phyloP scores from a whole-genome alignment of 768 basidiomycete genomes.

The Mycena rosella region DNA sequence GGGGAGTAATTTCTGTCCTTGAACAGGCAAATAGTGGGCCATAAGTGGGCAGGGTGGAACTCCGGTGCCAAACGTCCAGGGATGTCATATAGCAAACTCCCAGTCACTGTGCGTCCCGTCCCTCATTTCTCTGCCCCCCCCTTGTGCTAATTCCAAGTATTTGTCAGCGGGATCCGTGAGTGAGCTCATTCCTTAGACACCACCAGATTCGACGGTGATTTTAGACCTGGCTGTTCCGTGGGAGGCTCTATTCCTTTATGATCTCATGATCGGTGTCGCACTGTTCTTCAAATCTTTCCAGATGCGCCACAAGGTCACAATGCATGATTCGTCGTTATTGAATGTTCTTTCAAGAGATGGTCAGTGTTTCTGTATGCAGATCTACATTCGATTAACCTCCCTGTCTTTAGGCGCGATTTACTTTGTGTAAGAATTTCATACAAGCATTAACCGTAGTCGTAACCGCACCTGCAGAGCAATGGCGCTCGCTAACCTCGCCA shows the following conservation, averaged over 20 bases:
- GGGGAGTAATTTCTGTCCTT: background rate
- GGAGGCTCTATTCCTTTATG: constrained; percentile 28
- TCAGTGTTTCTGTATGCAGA: background rate
- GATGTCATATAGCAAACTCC: constrained; percentile 29
- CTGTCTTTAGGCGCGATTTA: constrained; percentile 16
- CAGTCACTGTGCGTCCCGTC: background rate
- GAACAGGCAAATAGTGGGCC: constrained; percentile 13
- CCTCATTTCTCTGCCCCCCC: background rate
- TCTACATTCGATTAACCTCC: background rate
- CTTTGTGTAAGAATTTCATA: constrained; percentile 12
- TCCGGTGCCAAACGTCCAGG: constrained; percentile 8
- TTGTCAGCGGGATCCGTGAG: constrained; percentile 14
- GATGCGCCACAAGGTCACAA: background rate
- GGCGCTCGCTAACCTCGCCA: constrained; percentile 18
- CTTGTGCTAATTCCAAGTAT: background rate
- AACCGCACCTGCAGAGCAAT: constrained; percentile 4
- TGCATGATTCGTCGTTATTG: constrained; percentile 5
- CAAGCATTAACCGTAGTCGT: background rate
- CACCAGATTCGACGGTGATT: background rate
- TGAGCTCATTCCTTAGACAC: background rate
- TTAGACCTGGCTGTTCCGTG: constrained; percentile 28
- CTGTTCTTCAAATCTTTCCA: constrained; percentile 22
- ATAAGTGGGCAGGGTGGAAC: constrained; percentile 8
- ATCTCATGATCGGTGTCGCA: constrained; percentile 13
- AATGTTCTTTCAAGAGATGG: constrained; percentile 24